Base-by-base conservation (phyloP, 331 rosid species). In the Phaseolus coccineus region DNA sequence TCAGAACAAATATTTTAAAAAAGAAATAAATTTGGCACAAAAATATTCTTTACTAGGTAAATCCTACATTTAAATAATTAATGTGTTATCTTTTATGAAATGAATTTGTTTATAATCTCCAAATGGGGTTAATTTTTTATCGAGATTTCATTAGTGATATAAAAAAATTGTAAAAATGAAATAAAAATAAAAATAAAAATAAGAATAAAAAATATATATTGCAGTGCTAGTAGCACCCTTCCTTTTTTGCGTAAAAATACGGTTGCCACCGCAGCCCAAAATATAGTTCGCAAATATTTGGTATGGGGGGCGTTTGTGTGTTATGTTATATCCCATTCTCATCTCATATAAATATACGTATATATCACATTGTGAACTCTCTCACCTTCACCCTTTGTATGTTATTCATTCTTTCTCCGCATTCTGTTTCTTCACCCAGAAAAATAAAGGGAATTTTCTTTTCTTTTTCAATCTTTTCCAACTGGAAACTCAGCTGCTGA, bases 351-450 rank as follows among this genome's bases (percentile, higher is more conserved):
- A 63, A 80, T 22, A 79, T 14, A 25, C 5, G 6, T 24, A 51
- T 39, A 51, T 39, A 77, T 75, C 80, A 44, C 83, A 69, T 70
- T 74, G 69, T 78, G 67, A 70, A 74, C 85, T 72, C 83, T 35
- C 80, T 79, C 51, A 48, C 64, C 8, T 61, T 68, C 84, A 58
- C 76, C 68, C 80, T 50, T 77, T 39, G 78, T 73, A 64, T 75
- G 55, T 57, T 81, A 42, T 76, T 82, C 78, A 52, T 42, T 78
- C 30, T 16, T 24, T 59, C 65, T 65, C 12, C 63, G 44, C 42
- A 39, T 76, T 44, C 77, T 65, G 90, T 81, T 90, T 81, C 89
- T 47, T 12, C 77, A 19, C 83, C 73, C 78, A 74, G 87, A 57
- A 66, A 69, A 58, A 85, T 53, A 73, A 42, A 30, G 37, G 65